phyloP scores from a whole-genome alignment of 2,329 filamentous ascomycete genomes.

The Hypomyces perniciosus region DNA sequence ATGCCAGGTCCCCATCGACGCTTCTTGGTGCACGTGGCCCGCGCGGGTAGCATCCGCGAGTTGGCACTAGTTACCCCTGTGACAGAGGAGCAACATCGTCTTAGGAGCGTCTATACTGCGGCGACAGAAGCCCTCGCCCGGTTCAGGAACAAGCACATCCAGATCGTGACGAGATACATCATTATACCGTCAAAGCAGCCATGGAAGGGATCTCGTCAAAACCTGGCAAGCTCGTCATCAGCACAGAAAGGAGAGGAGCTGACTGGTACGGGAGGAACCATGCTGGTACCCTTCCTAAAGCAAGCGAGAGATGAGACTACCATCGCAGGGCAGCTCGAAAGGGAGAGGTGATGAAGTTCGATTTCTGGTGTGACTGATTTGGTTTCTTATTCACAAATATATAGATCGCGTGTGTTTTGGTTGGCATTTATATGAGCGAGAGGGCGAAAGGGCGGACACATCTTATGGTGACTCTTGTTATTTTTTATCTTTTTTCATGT shows the following conservation, averaged over 20 bases:
- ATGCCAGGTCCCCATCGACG: constrained; percentile 81
- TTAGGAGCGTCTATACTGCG: constrained; percentile 54
- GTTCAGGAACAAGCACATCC: constrained; percentile 80
- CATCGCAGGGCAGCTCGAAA: constrained; percentile 29
- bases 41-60: constrained; percentile 67
- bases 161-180: constrained; percentile 87
- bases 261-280: constrained; percentile 81
- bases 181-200: constrained; percentile 63
- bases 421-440: too few species aligned
- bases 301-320: constrained; percentile 79
- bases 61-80: constrained; percentile 52
- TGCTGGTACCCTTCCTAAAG: constrained; percentile 82
- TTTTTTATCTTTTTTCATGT: too few species aligned
- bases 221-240: constrained; percentile 42
- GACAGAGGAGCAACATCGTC: constrained; percentile 43
- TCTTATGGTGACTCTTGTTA: too few species aligned
- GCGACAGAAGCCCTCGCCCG: constrained; percentile 69
- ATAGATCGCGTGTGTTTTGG: too few species aligned
- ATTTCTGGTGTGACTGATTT: too few species aligned
- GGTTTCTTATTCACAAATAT: too few species aligned
- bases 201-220: constrained; percentile 26
- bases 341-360: background rate
- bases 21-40: constrained; percentile 67
- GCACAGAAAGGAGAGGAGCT: constrained; percentile 41
- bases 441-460: too few species aligned